Base-by-base conservation (phyloP, 768 basidiomycete genomes). In the Suillus placidus region DNA sequence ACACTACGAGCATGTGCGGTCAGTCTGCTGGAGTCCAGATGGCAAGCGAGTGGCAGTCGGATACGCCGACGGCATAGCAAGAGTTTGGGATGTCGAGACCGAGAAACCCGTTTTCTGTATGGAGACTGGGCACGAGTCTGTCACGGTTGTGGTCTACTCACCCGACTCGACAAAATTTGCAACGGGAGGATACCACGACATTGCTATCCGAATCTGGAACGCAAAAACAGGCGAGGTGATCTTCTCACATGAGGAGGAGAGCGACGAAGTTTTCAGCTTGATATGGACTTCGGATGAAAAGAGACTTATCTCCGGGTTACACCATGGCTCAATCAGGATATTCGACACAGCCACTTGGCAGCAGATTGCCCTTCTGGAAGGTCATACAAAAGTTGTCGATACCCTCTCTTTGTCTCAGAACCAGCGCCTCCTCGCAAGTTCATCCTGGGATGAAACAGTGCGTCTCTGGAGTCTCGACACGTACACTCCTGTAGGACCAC, bases 381-480 rank as follows among this genome's bases (percentile, higher is more conserved):
- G 35, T 56, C 55, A 55, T 10, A 12, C 9, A 34, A 7, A 6
- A 3, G 0, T 10, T 12, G 2, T 56, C 34, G 3, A 13, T 0
- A 3, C 34, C 34, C 6, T 35, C 34, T 37, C 35, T 1, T 37
- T 56, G 35, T 56, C 5, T 14, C 20, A 1, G 13, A 35, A 35
- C 34, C 12, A 56, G 6, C 35, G n/a, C 34, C 13, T 56, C 55
- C 12, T 56, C 7, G 55, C 34, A 12, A 37, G 55, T 23, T 6
- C 55, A 56, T 56, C 55, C 13, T 1, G 5, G 2, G 55, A 56
- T 56, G 2, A n/a, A n/a, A 37, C 34, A 37, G 34, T n/a, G 13
- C 55, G 35, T n/a, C 35, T 56, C 20, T 56, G 55, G 55, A 37
- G 37, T 23, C 55, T 56, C 4, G n/a, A 56, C 55, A 56, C 55